Base-by-base conservation (phyloP, 345 rosid genomes). In the Heritiera littoralis region DNA sequence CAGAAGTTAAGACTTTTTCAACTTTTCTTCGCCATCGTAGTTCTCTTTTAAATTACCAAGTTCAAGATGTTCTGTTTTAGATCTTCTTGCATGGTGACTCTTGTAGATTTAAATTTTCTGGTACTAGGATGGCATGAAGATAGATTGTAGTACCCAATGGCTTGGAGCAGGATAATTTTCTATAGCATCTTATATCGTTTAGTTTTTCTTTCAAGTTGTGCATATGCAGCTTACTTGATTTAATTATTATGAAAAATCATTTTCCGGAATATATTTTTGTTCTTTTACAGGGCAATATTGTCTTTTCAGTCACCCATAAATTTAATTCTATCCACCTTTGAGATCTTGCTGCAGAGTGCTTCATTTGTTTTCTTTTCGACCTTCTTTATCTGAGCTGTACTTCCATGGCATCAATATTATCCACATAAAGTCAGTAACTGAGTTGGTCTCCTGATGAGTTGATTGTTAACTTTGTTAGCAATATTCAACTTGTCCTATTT, bases 101-200 rank as follows among this genome's bases (percentile, higher is more conserved):
- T 64, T 61, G 45, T 48, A 30, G 78, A 60, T 46, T 28, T 76
- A 46, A 63, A 28, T 28, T 40, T 52, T 46, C 43, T 40, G 30
- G 7, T 40, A 30, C 41, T 14, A 14, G 23, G 49, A 38, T 5
- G 61, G 49, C 28, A 48, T 58, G 17, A 74, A 59, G 51, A 43
- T 74, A 13, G 30, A 74, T 52, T 52, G 61, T 52, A 17, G 35
- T 17, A 8, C 9, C 75, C 7, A 30, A 49, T 30, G 43, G 43
- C 45, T 71, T 28, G 75, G 59, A 51, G 75, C 75, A 28, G 43
- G 75, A 71, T 14, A 71, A 15, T 51, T 49, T 15, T 71, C 59
- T 28, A 7, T 71, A 20, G 49, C 59, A 71, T 71, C 43, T 70
- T 70, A 70, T 15, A 30, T 70, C 7, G 41, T 23, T 70, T 30